Conservation (phyloP, 2,329 filamentous ascomycete species). For the Sclerotinia spermophila region DNA sequence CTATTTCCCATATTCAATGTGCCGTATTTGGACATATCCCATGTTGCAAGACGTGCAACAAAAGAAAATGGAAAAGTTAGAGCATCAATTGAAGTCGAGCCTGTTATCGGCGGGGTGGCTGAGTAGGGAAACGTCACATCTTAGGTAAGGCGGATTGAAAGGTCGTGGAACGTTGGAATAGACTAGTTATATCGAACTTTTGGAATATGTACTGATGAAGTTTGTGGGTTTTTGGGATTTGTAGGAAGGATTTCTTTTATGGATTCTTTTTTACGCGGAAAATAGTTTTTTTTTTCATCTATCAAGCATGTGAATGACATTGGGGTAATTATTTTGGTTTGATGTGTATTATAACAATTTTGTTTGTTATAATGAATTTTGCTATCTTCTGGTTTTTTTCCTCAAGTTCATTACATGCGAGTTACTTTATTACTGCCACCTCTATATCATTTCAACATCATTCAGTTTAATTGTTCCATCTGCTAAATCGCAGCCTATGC, state of each 20-base stretch:
- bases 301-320: background rate
- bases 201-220: background rate
- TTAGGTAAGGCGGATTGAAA: constrained; percentile 1
- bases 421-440: background rate
- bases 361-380: background rate
- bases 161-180: constrained; percentile 8
- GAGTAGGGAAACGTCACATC: background rate
- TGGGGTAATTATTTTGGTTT: background rate
- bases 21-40: constrained; percentile 13
- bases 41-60: constrained; percentile 19
- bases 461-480: background rate
- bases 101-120: constrained; percentile 9
- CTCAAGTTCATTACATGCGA: background rate
- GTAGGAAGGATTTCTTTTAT: background rate
- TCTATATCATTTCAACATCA: background rate
- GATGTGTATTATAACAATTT: background rate
- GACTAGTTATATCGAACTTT: background rate
- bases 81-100: background rate
- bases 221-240: background rate
- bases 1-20: background rate
- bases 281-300: background rate
- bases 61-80: background rate
- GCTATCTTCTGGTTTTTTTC: background rate
- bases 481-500: background rate
- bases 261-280: background rate